Base-by-base conservation (phyloP, 2,329 filamentous ascomycete genomes). In the Macrophomina tecta region DNA sequence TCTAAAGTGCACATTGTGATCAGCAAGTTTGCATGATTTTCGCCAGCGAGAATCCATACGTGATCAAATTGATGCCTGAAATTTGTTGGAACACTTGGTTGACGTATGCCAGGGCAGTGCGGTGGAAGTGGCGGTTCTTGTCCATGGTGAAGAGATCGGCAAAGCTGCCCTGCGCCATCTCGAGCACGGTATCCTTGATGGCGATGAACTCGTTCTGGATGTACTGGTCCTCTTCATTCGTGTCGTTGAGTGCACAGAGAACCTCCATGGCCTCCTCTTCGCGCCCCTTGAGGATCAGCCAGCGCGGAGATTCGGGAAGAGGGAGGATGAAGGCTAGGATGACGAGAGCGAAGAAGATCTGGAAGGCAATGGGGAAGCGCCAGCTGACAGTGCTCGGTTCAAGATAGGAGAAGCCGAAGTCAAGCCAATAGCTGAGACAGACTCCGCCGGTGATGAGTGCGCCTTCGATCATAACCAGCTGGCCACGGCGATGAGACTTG, bases 61-160 rank as follows among this genome's bases (percentile, higher is more conserved):
- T 69, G 23, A 71, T 70, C 12, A 78, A 67, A 32, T 78, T 78
- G 64, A 78, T 77, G 3, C 76, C 76, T 0, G 72, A 74, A 8
- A 78, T 77, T 72, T 86, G 79, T 65, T 81, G 82, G 76, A 85
- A 87, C 78, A 86, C 81, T 72, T 86, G 84, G 74, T 86, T 86
- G 75, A 86, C 81, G 70, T 86, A 86, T 68, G 83, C 85, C 32
- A 87, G 79, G 12, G 84, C 73, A 8, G 83, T 83, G 65, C 85
- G 84, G 75, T 87, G 85, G 68, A 87, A 80, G 74, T 87, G 83
- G 49, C 84, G 82, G 72, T 87, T 80, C 69, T 85, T 83, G 68
- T 79, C 82, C 81, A 86, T 86, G 68, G 83, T 87, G 76, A 88
- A 88, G 67, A 88, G 82, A 69, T 88, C 86, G 5, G 75, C 74